phyloP scores from a whole-genome alignment of 116 monocot genomes.

The Dioscorea cayenensis region DNA sequence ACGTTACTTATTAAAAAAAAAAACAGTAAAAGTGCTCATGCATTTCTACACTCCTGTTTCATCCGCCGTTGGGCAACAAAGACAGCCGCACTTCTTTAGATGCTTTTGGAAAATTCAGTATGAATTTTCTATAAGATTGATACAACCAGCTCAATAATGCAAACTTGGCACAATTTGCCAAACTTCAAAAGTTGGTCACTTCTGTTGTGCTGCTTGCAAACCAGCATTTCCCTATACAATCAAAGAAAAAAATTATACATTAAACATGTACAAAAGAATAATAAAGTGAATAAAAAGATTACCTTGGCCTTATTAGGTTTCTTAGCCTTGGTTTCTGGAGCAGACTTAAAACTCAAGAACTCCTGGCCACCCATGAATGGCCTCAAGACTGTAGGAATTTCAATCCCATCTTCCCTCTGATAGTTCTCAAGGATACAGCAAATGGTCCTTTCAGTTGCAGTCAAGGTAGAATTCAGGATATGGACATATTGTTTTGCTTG shows the following conservation, averaged over 20 bases:
- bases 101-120: not conserved
- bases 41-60: too few relatives aligned
- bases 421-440: slow-evolving; percentile 92
- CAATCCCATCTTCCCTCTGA: slow-evolving; percentile 78
- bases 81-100: not conserved
- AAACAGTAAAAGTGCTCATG: too few relatives aligned
- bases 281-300: not conserved
- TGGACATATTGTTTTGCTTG: slow-evolving; percentile 90
- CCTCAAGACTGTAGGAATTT: slow-evolving; percentile 57
- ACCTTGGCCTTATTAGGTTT: slow-evolving; percentile 54
- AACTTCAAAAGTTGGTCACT: not conserved
- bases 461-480: slow-evolving; percentile 91
- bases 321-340: slow-evolving; percentile 36
- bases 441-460: slow-evolving; percentile 90
- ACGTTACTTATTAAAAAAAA: too few relatives aligned
- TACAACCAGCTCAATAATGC: not conserved
- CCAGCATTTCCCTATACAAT: not conserved
- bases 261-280: not conserved
- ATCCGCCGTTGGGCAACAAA: too few relatives aligned
- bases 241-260: not conserved
- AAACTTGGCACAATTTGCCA: too few relatives aligned
- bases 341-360: slow-evolving; percentile 66
- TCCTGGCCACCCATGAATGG: slow-evolving; percentile 77
- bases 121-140: not conserved
- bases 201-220: not conserved